These are phyloP conservation scores for Colletotrichum truncatum DNA, from an alignment of 2,329 filamentous ascomycete genomes.

Conservation along the genomic window DNA sequence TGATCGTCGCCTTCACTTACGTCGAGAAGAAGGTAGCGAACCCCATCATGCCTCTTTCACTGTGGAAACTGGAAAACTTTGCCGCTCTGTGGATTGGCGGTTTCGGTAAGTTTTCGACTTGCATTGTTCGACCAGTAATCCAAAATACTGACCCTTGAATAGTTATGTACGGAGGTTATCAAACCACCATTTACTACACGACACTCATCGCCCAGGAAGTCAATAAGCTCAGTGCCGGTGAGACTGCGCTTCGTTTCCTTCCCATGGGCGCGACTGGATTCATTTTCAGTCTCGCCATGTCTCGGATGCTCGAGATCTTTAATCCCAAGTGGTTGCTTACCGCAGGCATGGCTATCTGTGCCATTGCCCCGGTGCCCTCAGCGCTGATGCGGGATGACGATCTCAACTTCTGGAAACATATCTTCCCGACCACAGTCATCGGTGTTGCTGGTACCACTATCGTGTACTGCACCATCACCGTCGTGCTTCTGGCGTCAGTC, in stretches of 20 bases:
- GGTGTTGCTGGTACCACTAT: conserved; percentile 22
- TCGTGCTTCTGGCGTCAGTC: conserved; percentile 21
- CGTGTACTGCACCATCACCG: conserved; percentile 27
- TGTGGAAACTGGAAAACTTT: conserved; percentile 56
- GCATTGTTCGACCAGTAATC: not conserved
- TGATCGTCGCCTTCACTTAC: conserved; percentile 47
- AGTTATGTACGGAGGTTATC: conserved; percentile 28
- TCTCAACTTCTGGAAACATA: conserved; percentile 25
- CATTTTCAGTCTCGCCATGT: conserved; percentile 25
- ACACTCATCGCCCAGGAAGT: conserved; percentile 25
- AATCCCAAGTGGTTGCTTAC: conserved; percentile 19
- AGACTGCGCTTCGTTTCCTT: conserved; percentile 21
- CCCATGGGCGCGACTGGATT: conserved; percentile 24
- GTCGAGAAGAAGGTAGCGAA: conserved; percentile 53
- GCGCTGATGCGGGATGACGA: conserved; percentile 18
- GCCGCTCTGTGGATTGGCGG: conserved; percentile 54
- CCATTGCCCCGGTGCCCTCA: conserved; percentile 13
- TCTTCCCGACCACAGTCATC: conserved; percentile 21
- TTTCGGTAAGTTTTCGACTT: conserved; percentile 35
- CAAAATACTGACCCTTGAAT: not conserved
- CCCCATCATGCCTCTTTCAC: conserved; percentile 53
- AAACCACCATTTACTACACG: conserved; percentile 26
- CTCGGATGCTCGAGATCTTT: conserved; percentile 24
- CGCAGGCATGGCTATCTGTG: conserved; percentile 14
- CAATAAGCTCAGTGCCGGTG: conserved; percentile 17